Conservation (phyloP, 495 filamentous ascomycete species). For the Penicillium paxilli region DNA sequence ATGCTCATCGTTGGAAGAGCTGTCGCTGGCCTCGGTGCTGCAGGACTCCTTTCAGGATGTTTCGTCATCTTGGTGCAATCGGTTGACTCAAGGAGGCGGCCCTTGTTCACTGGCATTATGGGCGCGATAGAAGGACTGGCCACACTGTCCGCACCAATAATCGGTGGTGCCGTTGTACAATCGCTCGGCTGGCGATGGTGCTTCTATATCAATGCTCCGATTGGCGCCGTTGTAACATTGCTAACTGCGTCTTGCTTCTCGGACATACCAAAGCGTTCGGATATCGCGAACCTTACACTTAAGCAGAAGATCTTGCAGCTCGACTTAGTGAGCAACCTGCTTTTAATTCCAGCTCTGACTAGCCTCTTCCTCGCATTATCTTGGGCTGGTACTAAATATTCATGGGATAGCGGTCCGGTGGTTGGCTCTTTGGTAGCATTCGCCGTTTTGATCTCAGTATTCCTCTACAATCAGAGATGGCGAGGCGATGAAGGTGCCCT, state of each 20-base stretch:
- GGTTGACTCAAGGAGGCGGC: conserved; percentile 38
- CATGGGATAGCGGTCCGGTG: conserved; percentile 39
- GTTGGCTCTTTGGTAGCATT: conserved; percentile 43
- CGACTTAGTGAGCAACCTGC: not conserved
- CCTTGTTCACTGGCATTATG: conserved; percentile 25
- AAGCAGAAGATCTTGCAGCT: not conserved
- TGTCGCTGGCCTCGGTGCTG: conserved; percentile 31
- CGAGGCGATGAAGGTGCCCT: conserved; percentile 63
- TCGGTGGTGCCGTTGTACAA: conserved; percentile 51
- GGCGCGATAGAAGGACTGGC: conserved; percentile 44
- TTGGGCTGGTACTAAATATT: not conserved
- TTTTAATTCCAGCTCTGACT: conserved; percentile 31
- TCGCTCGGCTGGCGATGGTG: conserved; percentile 70
- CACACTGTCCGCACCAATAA: conserved; percentile 40
- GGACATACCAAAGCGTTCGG: not conserved
- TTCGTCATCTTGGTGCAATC: conserved; percentile 41
- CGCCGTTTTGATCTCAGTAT: not conserved
- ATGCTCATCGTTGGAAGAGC: conserved; percentile 37
- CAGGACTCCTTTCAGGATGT: conserved; percentile 44
- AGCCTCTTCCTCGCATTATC: conserved; percentile 58
- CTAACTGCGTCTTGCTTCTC: not conserved
- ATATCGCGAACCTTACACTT: not conserved
- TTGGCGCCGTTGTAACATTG: conserved; percentile 29
- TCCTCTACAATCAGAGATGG: conserved; percentile 49
- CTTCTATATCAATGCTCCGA: conserved; percentile 54